phyloP scores from a whole-genome alignment of 179 eudicot genomes.

The Silene vulgaris region DNA sequence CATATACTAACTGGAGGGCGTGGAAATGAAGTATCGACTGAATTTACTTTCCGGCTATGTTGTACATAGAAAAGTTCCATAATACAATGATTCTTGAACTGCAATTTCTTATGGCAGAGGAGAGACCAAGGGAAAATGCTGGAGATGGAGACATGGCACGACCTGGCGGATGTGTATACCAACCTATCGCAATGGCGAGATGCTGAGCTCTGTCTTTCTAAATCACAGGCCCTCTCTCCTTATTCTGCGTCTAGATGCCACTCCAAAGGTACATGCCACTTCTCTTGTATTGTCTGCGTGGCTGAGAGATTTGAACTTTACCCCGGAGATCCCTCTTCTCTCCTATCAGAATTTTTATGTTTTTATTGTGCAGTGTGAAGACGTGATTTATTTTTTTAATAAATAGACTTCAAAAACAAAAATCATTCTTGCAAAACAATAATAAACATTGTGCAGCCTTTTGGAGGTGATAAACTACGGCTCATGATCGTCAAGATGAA shows the following conservation, averaged over 20 bases:
- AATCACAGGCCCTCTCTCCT: conserved; percentile 48
- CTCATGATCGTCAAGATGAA: not conserved
- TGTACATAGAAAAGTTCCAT: not conserved
- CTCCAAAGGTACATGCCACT: conserved; percentile 46
- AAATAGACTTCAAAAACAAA: too few relatives aligned
- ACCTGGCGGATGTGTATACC: conserved; percentile 64
- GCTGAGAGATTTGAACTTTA: not conserved
- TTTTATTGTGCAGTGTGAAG: not conserved
- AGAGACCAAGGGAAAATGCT: conserved; percentile 34
- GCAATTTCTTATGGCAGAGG: conserved; percentile 36
- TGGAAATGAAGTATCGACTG: not conserved
- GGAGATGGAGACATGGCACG: conserved; percentile 90
- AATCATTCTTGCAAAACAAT: not conserved
- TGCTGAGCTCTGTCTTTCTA: conserved; percentile 80
- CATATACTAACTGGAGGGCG: not conserved
- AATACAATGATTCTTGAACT: not conserved
- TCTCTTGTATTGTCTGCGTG: conserved; percentile 6
- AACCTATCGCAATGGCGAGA: conserved; percentile 71
- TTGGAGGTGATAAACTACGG: not conserved
- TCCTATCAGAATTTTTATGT: not conserved
- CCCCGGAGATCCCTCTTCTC: not conserved
- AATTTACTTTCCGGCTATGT: not conserved
- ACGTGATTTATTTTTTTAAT: not conserved
- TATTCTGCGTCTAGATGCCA: conserved; percentile 63
- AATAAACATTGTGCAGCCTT: not conserved